A percentile compares a stretch with the other conserved stretches of the same genome.
Conservation (phyloP, 2,329 filamentous ascomycete species). For the Grosmannia penicillata region DNA sequence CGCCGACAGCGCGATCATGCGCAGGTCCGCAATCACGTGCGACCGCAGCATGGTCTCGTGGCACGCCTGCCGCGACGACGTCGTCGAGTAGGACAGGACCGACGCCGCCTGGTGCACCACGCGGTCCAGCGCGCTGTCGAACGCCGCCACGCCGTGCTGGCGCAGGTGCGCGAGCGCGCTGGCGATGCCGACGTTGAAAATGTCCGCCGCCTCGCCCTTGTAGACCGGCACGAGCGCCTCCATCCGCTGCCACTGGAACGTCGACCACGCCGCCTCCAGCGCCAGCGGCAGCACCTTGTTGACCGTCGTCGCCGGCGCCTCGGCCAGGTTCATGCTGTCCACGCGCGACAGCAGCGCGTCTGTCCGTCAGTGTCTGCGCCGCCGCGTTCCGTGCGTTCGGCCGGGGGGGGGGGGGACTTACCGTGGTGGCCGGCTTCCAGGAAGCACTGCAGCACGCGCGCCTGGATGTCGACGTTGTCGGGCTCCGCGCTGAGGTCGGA, state of each 20-base stretch:
- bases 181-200: conserved; percentile 77
- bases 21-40: conserved; percentile 77
- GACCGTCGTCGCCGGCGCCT: conserved; percentile 30
- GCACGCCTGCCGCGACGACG: conserved; percentile 66
- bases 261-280: conserved; percentile 85
- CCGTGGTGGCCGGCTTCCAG: conserved; percentile 93
- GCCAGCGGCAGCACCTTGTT: conserved; percentile 66
- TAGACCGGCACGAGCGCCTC: conserved; percentile 47
- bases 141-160: conserved; percentile 31
- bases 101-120: conserved; percentile 58
- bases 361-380: too few species aligned
- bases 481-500: conserved; percentile 71
- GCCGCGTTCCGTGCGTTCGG: too few species aligned
- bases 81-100: conserved; percentile 61
- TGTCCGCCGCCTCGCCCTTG: conserved; percentile 28
- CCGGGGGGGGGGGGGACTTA: too few species aligned
- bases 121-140: conserved; percentile 42
- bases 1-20: conserved; percentile 46
- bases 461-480: conserved; percentile 60
- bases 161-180: conserved; percentile 47
- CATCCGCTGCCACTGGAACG: conserved; percentile 64
- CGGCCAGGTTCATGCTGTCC: conserved; percentile 47
- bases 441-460: conserved; percentile 73
- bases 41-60: conserved; percentile 77
- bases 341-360: conserved; percentile 79